These are phyloP conservation scores for Russula dissimulans DNA, from an alignment of 768 basidiomycete species.

Conservation along the genomic window DNA sequence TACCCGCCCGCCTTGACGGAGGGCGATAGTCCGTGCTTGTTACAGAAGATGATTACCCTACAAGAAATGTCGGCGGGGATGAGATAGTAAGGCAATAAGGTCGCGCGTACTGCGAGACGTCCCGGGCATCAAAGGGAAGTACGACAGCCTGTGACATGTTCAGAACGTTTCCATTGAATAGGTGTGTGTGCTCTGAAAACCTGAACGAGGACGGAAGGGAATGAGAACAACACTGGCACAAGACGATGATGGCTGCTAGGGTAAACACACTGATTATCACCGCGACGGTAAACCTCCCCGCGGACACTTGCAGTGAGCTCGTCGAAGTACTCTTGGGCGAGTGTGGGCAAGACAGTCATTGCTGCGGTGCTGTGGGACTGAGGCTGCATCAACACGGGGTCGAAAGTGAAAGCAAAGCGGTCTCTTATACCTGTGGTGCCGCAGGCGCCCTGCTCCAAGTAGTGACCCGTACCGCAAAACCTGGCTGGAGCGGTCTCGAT, in stretches of 20 bases:
- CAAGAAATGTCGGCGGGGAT: not conserved
- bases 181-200: slow-evolving; percentile 12
- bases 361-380: not conserved
- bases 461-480: not conserved
- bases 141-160: slow-evolving; percentile 52
- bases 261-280: slow-evolving; percentile 10
- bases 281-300: slow-evolving; percentile 15
- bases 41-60: slow-evolving; percentile 67
- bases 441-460: not conserved
- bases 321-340: slow-evolving; percentile 9
- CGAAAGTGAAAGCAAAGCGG: not conserved
- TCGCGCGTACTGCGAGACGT: slow-evolving; percentile 58
- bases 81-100: not conserved
- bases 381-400: not conserved
- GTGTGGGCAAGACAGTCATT: not conserved
- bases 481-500: slow-evolving; percentile 7
- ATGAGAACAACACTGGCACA: not conserved
- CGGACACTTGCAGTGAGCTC: slow-evolving; percentile 13
- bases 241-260: not conserved
- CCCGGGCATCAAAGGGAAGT: slow-evolving; percentile 67
- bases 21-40: slow-evolving; percentile 55
- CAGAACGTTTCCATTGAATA: slow-evolving; percentile 75
- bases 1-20: slow-evolving; percentile 88
- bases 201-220: not conserved
- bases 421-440: not conserved